Evolutionary conservation across 768 basidiomycete genomes (phyloP), one percentile per base, ranked within the genome.

Genomic region (Mycena latifolia): DNA sequence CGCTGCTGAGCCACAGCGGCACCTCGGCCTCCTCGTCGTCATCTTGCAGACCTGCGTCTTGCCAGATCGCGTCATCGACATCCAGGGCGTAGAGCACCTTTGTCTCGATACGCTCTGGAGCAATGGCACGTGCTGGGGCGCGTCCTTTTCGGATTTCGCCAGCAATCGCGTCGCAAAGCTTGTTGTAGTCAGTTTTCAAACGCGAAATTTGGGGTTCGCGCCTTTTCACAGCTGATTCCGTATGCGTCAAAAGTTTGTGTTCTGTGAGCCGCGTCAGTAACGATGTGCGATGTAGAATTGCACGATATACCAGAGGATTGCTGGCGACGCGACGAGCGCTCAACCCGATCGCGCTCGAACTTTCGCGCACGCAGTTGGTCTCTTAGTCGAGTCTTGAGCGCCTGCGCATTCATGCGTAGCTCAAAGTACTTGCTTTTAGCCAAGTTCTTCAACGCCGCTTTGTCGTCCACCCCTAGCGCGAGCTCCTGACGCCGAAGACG

Each of bases 11-110:
- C 79, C 81, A 81, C 20, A 25, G 27, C 1, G 72, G 71, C 17
- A 65, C 20, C 24, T 51, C 46, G 1, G 55, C 54, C 5, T 47
- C 48, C 27, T 73, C 67, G 24, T 18, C 17, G 28, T n/a, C n/a
- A n/a, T 77, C 74, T 39, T 67, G 70, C 18, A 80, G 69, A 1
- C 77, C 77, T 43, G 71, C 22, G 58, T 79, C 75, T 51, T 78
- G 73, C 77, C 80, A 81, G n/a, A 80, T 78, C 20, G 72, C 69
- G 66, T 78, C 77, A 72, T 80, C 78, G 41, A 81, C 76, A 72
- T 80, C 78, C 1, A 81, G 66, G 1, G 56, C 59, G 48, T 76
- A 81, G 2, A 81, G 51, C 3, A 69, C 66, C 24, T 72, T 59
- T 12, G 37, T 45, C 0, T 70, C 65, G 41, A 80, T 77, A 12